A percentile compares a stretch with the other conserved stretches of the same genome.
Conservation (phyloP, 371 early-diverging fungal species). For the Basidiobolus heterosporus region DNA sequence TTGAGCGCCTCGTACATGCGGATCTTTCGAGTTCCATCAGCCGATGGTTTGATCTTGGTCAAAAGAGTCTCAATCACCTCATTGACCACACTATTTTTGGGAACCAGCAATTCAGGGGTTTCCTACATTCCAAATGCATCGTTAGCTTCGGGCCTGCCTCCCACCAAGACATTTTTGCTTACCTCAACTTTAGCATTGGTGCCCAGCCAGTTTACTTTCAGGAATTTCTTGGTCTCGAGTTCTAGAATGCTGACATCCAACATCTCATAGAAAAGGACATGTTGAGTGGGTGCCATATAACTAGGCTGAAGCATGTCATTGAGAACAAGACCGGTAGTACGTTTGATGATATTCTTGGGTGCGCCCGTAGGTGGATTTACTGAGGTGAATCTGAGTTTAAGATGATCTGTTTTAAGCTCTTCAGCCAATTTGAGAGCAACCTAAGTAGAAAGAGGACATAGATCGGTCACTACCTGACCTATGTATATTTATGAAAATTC, state of each 20-base stretch:
- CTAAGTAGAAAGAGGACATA: constrained; percentile 7
- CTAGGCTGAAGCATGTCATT: constrained; percentile 36
- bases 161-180: neutral
- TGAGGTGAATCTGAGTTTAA: constrained; percentile 43
- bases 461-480: neutral
- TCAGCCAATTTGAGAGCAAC: constrained; percentile 31
- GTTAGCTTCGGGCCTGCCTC: neutral
- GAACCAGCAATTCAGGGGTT: constrained; percentile 29
- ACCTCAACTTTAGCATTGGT: constrained; percentile 25
- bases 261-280: constrained; percentile 58
- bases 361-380: constrained; percentile 15
- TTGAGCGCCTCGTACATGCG: constrained; percentile 22
- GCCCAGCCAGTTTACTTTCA: constrained; percentile 38
- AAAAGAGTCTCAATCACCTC: constrained; percentile 38
- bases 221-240: constrained; percentile 52
- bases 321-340: constrained; percentile 25
- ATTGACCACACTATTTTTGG: constrained; percentile 30
- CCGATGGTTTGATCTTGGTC: constrained; percentile 20
- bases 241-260: constrained; percentile 62
- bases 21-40: constrained; percentile 11
- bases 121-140: constrained; percentile 15
- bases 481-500: neutral
- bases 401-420: constrained; percentile 34
- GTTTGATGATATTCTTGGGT: constrained; percentile 23
- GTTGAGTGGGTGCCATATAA: constrained; percentile 4